Evolutionary conservation across 2,329 filamentous ascomycete genomes (phyloP).

Genomic region (Cladosporium cucumerinum): DNA sequence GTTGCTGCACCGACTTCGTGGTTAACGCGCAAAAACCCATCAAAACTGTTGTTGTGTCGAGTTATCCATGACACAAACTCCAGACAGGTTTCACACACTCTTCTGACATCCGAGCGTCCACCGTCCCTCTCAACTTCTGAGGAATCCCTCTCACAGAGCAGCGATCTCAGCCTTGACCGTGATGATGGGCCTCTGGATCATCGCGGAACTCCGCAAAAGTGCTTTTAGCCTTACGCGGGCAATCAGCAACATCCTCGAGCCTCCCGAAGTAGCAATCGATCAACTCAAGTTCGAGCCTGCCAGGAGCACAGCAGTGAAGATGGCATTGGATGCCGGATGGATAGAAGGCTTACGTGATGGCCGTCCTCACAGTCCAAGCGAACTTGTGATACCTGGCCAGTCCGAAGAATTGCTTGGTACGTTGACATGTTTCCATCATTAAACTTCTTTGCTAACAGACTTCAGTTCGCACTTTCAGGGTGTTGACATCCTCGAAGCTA

Average conservation of each 20-base stretch:
- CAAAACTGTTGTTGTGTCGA: too few species aligned
- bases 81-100: too few species aligned
- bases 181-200: not conserved
- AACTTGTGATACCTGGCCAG: not conserved
- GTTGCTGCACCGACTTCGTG: not conserved
- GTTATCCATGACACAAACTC: too few species aligned
- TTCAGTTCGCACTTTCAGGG: not conserved
- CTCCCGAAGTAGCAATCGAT: not conserved
- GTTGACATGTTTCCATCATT: not conserved
- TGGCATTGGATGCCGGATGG: not conserved
- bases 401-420: not conserved
- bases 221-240: not conserved
- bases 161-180: not conserved
- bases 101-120: too few species aligned
- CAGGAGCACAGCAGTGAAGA: not conserved
- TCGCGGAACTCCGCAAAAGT: not conserved
- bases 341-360: not conserved
- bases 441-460: not conserved
- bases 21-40: too few species aligned
- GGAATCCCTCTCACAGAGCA: not conserved
- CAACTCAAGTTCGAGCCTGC: not conserved
- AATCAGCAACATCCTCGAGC: not conserved
- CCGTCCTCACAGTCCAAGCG: not conserved
- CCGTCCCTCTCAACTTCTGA: not conserved
- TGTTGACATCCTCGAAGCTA: not conserved